Evolutionary conservation across 352 stramenopile species (phyloP), one percentile per base, ranked within the genome.

Genomic region (Pythium aristosporum): DNA sequence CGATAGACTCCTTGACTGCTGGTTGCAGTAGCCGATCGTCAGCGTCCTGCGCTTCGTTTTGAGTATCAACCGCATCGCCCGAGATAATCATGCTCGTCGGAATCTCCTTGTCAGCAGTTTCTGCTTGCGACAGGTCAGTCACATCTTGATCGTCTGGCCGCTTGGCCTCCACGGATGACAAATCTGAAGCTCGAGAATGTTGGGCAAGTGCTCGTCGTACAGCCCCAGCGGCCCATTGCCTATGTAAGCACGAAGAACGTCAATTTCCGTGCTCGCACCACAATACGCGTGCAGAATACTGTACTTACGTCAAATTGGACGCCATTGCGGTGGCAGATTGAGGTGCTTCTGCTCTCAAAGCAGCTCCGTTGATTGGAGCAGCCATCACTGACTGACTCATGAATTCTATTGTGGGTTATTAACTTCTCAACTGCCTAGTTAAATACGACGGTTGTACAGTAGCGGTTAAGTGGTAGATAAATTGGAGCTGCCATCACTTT

Each of bases 211-310:
- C 86, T 53, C 83, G 75, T 49, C 84, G 74, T 0, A 95, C 84
- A 41, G 86, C 86, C 49, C 86, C 86, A 47, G 85, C 86, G 49
- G 86, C 84, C 86, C 86, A 95, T 82, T 95, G 86, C 5, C 80
- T 89, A 61, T 13, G n/a, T 12, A 23, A 25, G 43, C 23, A 52
- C 15, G 7, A 20, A 21, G 12, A 4, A 47, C 21, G 36, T 30
- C 25, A 58, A 52, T n/a, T n/a, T n/a, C n/a, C n/a, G 16, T n/a
- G 16, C 12, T 20, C 7, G 12, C 5, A 15, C 39, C 5, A 5
- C 39, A 44, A 57, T 32, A 42, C 15, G 56, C 4, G 42, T 41
- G 37, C 30, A 41, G 8, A 5, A 44, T n/a, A n/a, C n/a, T n/a
- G 18, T 0, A 72, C 74, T 48, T 72, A 87, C 74, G 86, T 95